phyloP scores from a whole-genome alignment of 2,329 filamentous ascomycete species.

The Paramyrothecium roridum region DNA sequence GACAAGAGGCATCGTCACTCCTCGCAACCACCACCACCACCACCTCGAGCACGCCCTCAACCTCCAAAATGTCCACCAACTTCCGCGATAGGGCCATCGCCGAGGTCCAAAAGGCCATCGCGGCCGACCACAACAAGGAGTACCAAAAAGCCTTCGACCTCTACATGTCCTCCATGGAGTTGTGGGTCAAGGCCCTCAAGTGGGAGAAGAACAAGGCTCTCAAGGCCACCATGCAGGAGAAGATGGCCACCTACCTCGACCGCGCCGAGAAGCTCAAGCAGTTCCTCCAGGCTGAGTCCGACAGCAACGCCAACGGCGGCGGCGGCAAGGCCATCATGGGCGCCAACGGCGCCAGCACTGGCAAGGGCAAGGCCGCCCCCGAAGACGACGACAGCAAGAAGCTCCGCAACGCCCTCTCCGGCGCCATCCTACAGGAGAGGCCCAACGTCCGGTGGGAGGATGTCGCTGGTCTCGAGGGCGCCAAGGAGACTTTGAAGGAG shows the following conservation, averaged over 20 bases:
- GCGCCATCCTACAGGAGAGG: slow-evolving; percentile 91
- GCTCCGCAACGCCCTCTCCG: slow-evolving; percentile 81
- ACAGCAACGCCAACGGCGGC: slow-evolving; percentile 65
- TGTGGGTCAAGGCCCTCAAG: slow-evolving; percentile 98
- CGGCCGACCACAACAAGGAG: slow-evolving; percentile 89
- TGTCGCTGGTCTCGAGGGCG: slow-evolving; percentile 87
- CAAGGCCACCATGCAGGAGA: slow-evolving; percentile 95
- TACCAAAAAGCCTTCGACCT: slow-evolving; percentile 96
- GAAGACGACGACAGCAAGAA: slow-evolving; percentile 95
- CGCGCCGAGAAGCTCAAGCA: slow-evolving; percentile 96
- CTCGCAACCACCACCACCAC: neutral
- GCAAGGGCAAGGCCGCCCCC: slow-evolving; percentile 59
- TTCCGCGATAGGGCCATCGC: slow-evolving; percentile 96
- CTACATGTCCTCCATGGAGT: slow-evolving; percentile 93
- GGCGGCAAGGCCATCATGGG: slow-evolving; percentile 63
- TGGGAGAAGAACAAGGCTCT: slow-evolving; percentile 99
- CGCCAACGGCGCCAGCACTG: slow-evolving; percentile 66
- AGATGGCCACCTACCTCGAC: slow-evolving; percentile 97
- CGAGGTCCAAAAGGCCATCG: slow-evolving; percentile 95
- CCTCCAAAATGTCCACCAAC: slow-evolving; percentile 80
- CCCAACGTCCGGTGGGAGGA: slow-evolving; percentile 98
- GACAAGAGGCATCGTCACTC: neutral
- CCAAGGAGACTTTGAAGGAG: slow-evolving; percentile 96
- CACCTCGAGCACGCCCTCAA: slow-evolving; percentile 1
- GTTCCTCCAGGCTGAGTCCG: slow-evolving; percentile 74